Base-by-base conservation (phyloP, 2,329 filamentous ascomycete genomes). In the Cercospora sesami region DNA sequence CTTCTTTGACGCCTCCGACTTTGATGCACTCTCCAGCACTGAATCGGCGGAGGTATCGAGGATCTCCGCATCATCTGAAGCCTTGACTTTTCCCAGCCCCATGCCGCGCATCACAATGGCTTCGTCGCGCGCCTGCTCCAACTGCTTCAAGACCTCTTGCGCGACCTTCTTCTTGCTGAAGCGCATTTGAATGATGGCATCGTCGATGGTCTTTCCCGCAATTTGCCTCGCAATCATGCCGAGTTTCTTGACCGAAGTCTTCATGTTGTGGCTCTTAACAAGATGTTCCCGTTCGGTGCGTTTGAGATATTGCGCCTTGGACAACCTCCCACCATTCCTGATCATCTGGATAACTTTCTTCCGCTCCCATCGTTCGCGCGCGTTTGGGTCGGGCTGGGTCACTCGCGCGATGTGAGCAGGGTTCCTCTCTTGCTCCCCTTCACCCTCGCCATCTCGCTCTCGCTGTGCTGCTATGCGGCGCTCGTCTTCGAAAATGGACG, bases 141-240 rank as follows among this genome's bases (percentile, higher is more conserved):
- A 83, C 77, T 95, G 91, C 76, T 88, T 89, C 73, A 87, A 83
- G 30, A 98, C 88, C 76, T 97, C 93, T 73, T 87, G 84, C 6
- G 94, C 92, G 71, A 91, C 91, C 83, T 93, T 94, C 87, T 99
- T 99, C 84, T 93, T 92, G 79, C 90, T 94, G 83, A 94, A 98
- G 65, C 90, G 88, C 92, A 99, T 97, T 84, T 99, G 95, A 64
- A 91, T 82, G 73, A 98, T 92, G 14, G 95, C 95, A 39, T 99
- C 94, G 67, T 96, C 93, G 69, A 99, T 85, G n/a, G 90, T 90
- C 86, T 97, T 98, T 73, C 95, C 95, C 2, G 89, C 86, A 76
- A 99, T 95, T 82, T 98, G 95, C 65, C 91, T 88, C 26, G 94
- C 90, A 60, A 99, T 83, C 75, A 91, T 90, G 63, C 90, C 89